Evolutionary conservation across 2,329 filamentous ascomycete species (phyloP).

Genomic region (Apiospora kogelbergensis): DNA sequence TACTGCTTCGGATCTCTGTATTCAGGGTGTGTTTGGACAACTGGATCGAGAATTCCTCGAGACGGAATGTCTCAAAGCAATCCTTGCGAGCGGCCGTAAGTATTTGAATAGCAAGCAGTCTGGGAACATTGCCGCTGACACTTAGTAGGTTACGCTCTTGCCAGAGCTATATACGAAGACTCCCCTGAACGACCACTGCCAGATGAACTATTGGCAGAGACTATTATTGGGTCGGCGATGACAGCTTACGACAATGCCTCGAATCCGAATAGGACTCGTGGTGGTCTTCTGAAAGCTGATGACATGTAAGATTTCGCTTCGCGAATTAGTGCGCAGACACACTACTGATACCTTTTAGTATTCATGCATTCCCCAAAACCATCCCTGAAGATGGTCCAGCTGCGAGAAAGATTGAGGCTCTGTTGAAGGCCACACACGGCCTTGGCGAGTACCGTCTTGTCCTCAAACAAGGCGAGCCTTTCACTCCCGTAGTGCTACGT

Average conservation of each 20-base stretch:
- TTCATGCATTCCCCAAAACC: constrained; percentile 62
- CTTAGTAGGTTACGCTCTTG: constrained; percentile 58
- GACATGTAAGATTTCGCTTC: constrained; percentile 61
- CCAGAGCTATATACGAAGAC: constrained; percentile 61
- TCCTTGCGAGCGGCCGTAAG: constrained; percentile 63
- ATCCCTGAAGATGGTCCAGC: constrained; percentile 53
- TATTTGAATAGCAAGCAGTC: constrained; percentile 15
- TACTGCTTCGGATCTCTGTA: constrained; percentile 25
- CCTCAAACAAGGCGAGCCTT: constrained; percentile 76
- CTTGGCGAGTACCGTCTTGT: constrained; percentile 76
- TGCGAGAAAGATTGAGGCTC: constrained; percentile 56
- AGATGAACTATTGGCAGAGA: constrained; percentile 53
- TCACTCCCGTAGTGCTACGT: constrained; percentile 76
- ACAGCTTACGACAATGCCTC: constrained; percentile 78
- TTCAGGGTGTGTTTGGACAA: constrained; percentile 56
- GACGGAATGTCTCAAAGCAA: constrained; percentile 66
- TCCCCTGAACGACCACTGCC: constrained; percentile 49
- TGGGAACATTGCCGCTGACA: constrained; percentile 14
- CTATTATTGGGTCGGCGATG: constrained; percentile 64
- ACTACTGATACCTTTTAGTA: constrained; percentile 38
- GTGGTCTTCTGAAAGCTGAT: constrained; percentile 74
- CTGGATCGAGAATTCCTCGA: constrained; percentile 65
- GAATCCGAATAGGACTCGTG: constrained; percentile 75
- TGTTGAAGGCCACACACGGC: constrained; percentile 72
- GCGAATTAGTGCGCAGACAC: not conserved